Evolutionary conservation across 129 eudicot genomes (phyloP), one percentile per base, ranked within the genome.

Genomic region (Chrysanthemum lavandulifolium): DNA sequence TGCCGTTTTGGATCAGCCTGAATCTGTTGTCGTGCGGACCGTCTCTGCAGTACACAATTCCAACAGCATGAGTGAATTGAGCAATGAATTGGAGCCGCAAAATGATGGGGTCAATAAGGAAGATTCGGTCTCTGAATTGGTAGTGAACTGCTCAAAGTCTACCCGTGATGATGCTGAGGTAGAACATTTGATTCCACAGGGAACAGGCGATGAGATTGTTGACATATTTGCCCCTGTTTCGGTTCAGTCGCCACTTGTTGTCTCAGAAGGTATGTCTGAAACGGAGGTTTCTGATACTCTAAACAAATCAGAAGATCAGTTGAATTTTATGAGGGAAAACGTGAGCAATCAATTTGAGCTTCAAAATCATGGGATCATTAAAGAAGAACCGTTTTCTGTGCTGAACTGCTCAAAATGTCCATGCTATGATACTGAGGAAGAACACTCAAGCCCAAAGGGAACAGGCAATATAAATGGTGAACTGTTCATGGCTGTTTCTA

Each of bases 301-400:
- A 21, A 62, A 50, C 40, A 49, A 12, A 31, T 64, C 48, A 51
- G 65, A 40, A 13, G 72, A 77, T 67, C 40, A 43, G 74, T 27
- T 21, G 40, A 83, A 66, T 62, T 29, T 53, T 62, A 66, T 45
- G 69, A 68, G 36, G 50, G 68, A 67, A 13, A 47, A 76, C 25
- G 10, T 49, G 36, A 57, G 10, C 73, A 27, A 67, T 13, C 74
- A 57, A 14, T 65, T 23, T 14, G 73, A 53, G 27, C 65, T 36
- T 10, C 55, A 51, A 8, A 54, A 9, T 43, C 14, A 40, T 10
- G 53, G 3, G 27, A 65, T 10, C 2, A 23, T 36, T 5, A n/a
- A 21, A 40, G 49, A 75, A 45, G 80, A 67, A 47, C 6, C 10
- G 10, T 12, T 58, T 67, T 68, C 69, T 76, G 61, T 29, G 2